phyloP scores from a whole-genome alignment of 768 basidiomycete genomes.

The Phylloporus arenicola region DNA sequence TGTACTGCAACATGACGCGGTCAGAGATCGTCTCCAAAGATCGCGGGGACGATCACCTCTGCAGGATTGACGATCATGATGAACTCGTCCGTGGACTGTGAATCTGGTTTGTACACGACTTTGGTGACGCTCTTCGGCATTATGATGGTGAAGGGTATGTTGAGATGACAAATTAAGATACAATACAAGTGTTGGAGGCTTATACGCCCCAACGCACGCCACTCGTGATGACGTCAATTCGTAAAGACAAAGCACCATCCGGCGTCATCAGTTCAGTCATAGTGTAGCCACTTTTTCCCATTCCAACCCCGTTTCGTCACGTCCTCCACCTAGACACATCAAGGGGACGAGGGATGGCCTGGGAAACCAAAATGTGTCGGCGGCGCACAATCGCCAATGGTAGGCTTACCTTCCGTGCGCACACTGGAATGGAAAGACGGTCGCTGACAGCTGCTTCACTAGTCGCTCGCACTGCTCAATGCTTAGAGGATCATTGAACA shows the following conservation, averaged over 20 bases:
- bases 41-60: constrained; percentile 43
- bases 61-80: constrained; percentile 59
- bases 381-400: neutral
- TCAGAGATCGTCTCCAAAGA: constrained; percentile 5
- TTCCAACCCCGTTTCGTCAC: constrained; percentile 12
- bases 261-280: constrained; percentile 8
- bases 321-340: constrained; percentile 24
- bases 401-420: constrained; percentile 81
- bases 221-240: constrained; percentile 20
- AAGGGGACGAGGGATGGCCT: constrained; percentile 57
- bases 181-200: constrained; percentile 6
- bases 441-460: constrained; percentile 59
- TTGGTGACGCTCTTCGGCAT: constrained; percentile 53
- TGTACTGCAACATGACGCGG: constrained; percentile 41
- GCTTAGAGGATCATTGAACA: constrained; percentile 86
- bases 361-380: neutral
- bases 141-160: constrained; percentile 12
- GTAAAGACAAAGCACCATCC: neutral
- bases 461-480: constrained; percentile 64
- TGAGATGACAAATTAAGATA: constrained; percentile 11
- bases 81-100: constrained; percentile 68
- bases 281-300: constrained; percentile 22
- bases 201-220: constrained; percentile 19
- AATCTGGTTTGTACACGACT: constrained; percentile 76
- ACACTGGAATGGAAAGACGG: constrained; percentile 88